These are phyloP conservation scores for Geotrichum cucujoidarum DNA, from an alignment of 1,139 yeast genomes.

Conservation along the genomic window DNA sequence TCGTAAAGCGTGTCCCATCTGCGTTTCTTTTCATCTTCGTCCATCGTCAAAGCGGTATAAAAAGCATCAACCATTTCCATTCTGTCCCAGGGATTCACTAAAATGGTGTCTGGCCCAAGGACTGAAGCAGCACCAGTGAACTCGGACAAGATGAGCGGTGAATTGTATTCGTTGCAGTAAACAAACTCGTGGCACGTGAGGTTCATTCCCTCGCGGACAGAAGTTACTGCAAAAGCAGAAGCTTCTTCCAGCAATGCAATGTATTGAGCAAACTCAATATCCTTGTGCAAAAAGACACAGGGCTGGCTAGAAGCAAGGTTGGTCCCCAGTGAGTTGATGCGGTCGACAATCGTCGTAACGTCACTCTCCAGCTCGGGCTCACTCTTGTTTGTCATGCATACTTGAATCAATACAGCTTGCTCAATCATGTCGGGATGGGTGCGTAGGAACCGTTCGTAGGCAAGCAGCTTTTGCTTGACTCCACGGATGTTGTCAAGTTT, in stretches of 20 bases:
- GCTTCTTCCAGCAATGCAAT: slow-evolving; percentile 83
- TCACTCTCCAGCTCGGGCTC: slow-evolving; percentile 55
- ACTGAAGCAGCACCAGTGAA: slow-evolving; percentile 91
- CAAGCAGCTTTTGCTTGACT: slow-evolving; percentile 76
- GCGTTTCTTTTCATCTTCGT: slow-evolving; percentile 48
- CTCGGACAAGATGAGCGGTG: slow-evolving; percentile 84
- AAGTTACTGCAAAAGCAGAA: slow-evolving; percentile 77
- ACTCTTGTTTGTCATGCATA: slow-evolving; percentile 57
- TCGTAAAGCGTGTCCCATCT: slow-evolving; percentile 62
- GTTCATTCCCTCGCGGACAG: slow-evolving; percentile 95
- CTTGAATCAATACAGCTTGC: slow-evolving; percentile 72
- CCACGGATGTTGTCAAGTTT: slow-evolving; percentile 87
- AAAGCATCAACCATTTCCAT: slow-evolving; percentile 60
- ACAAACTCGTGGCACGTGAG: slow-evolving; percentile 92
- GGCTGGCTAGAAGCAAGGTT: slow-evolving; percentile 58
- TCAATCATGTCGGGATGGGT: slow-evolving; percentile 67
- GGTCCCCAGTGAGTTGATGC: slow-evolving; percentile 77
- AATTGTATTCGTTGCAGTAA: slow-evolving; percentile 65
- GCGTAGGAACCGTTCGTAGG: slow-evolving; percentile 73
- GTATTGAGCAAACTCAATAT: slow-evolving; percentile 83
- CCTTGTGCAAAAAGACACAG: slow-evolving; percentile 81
- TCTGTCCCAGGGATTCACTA: slow-evolving; percentile 90
- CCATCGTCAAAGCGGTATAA: slow-evolving; percentile 59
- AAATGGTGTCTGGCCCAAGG: slow-evolving; percentile 45
- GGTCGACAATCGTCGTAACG: slow-evolving; percentile 68